Base-by-base conservation (phyloP, 371 early-diverging fungal genomes). In the Mortierella sp. region DNA sequence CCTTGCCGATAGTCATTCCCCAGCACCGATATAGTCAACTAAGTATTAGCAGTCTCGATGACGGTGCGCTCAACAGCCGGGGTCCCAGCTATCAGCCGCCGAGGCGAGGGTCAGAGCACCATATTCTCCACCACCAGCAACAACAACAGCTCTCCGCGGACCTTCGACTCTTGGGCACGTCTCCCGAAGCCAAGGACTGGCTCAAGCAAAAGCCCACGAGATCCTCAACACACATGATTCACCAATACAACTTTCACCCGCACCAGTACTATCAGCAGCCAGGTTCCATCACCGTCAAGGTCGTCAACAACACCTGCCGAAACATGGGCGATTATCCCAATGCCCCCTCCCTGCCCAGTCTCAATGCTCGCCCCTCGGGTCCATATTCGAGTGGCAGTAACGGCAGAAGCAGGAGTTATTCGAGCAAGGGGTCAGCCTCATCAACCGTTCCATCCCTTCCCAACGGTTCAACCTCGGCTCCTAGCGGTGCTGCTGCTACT, bases 111-210 rank as follows among this genome's bases (percentile, higher is more conserved):
- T 82, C 83, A 29, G 83, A 82, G 41, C 83, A 82, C 44, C 73
- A 66, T 24, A 37, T 61, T 14, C 74, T 55, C 2, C 72, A 71
- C 41, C 68, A 63, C 24, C 74, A 74, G 39, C 80, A 70, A 66
- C 79, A 79, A 34, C 75, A 75, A 9, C 75, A 71, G 65, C 68
- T 39, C n/a, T 53, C 64, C 41, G 53, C 65, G 13, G 82, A 81
- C 53, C 58, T 43, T 19, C 71, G 61, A 24, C 73, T 77, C 14
- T 34, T 80, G 26, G 83, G 83, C 8, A 77, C 83, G 22, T 82
- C 83, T 8, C 83, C 83, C 39, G 83, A 82, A 55, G 83, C 76
- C 58, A 77, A 71, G 73, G 83, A 82, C 69, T 82, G 83, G 83
- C 72, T 82, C 6, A 68, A 68, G 64, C 83, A 82, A 64, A 82